These are phyloP conservation scores for Didymosphaeria variabile DNA, from an alignment of 2,329 filamentous ascomycete species.

Conservation along the genomic window DNA sequence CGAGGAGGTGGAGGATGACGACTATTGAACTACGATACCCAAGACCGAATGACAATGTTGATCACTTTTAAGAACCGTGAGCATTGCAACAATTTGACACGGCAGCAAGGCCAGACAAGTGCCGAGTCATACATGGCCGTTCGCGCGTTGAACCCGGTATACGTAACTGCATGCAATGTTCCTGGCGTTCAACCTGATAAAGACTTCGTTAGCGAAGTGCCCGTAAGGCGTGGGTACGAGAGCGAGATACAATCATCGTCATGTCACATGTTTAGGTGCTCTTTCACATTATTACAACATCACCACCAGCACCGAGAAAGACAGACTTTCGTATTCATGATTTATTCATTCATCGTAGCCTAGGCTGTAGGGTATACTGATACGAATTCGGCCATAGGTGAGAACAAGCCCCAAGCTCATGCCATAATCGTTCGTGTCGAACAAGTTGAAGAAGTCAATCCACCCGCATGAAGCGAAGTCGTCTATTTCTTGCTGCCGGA, in stretches of 20 bases:
- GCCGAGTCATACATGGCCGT: no score
- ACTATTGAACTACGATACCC: constrained; percentile 33
- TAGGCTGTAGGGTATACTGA: constrained; percentile 32
- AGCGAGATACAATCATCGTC: no score
- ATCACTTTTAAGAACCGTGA: not conserved
- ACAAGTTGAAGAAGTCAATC: constrained; percentile 3
- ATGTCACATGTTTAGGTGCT: no score
- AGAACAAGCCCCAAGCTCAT: constrained; percentile 10
- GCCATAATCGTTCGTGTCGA: constrained; percentile 8
- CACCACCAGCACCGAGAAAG: not conserved
- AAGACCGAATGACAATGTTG: not conserved
- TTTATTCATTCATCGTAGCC: constrained; percentile 24
- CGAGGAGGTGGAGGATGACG: constrained; percentile 58
- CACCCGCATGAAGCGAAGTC: constrained; percentile 12
- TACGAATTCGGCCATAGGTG: constrained; percentile 19
- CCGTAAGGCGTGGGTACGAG: no score
- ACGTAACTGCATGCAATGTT: no score
- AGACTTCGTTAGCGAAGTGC: no score
- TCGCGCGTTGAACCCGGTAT: no score
- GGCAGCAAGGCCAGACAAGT: not conserved
- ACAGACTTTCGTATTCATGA: not conserved
- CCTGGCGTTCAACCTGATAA: no score
- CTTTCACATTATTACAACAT: no score
- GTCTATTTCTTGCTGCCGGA: constrained; percentile 48
- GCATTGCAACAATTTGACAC: not conserved